phyloP scores from a whole-genome alignment of 768 basidiomycete genomes.

The Xerocomellus chrysenteron region DNA sequence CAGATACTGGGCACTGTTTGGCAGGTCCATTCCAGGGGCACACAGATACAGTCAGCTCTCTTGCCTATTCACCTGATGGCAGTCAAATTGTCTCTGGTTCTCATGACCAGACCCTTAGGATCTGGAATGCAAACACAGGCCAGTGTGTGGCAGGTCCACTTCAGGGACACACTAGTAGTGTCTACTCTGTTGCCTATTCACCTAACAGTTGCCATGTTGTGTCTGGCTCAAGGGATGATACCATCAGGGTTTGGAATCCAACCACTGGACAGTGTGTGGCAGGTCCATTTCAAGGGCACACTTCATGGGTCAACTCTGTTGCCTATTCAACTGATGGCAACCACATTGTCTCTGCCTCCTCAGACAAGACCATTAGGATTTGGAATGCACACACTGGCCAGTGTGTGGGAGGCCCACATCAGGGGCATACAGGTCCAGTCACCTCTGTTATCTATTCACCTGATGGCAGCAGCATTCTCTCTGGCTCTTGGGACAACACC shows the following conservation, averaged over 20 bases:
- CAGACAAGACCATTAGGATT: constrained; percentile 18
- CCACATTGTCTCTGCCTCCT: constrained; percentile 25
- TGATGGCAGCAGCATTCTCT: constrained; percentile 15
- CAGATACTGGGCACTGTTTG: constrained; percentile 5
- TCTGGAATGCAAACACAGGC: constrained; percentile 17
- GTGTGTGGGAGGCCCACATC: constrained; percentile 13
- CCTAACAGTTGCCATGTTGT: constrained; percentile 21
- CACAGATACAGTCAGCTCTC: neutral
- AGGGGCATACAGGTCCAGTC: constrained; percentile 14
- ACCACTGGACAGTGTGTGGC: constrained; percentile 6
- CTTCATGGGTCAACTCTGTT: constrained; percentile 8
- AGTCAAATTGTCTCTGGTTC: constrained; percentile 13
- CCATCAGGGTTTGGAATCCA: constrained; percentile 23
- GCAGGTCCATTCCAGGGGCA: constrained; percentile 7
- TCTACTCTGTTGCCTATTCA: constrained; percentile 20
- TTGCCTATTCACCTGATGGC: constrained; percentile 18
- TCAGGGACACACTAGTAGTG: neutral
- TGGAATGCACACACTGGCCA: constrained; percentile 18
- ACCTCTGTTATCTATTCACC: constrained; percentile 13
- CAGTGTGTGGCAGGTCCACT: constrained; percentile 8
- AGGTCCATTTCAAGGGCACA: constrained; percentile 9
- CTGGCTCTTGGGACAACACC: constrained; percentile 16
- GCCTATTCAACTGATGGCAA: constrained; percentile 27
- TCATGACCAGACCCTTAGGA: neutral
- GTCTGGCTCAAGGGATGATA: constrained; percentile 14